These are phyloP conservation scores for Lichtheimia ornata DNA, from an alignment of 371 early-diverging fungal genomes.

Conservation along the genomic window DNA sequence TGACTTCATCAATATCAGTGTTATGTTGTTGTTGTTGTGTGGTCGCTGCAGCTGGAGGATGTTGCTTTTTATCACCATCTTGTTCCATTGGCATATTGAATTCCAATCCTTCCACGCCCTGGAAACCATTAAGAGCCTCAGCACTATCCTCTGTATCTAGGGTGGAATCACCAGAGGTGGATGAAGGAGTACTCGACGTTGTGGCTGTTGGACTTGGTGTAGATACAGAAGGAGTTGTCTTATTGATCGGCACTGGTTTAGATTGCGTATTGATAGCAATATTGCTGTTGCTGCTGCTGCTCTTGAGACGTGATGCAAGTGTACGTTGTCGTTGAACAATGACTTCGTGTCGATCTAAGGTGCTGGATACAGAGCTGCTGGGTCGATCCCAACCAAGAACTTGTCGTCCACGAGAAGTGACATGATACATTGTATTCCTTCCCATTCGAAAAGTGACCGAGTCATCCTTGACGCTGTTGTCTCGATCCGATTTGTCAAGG, in stretches of 20 bases:
- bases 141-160: neutral
- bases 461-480: constrained; percentile 24
- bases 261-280: too few species aligned
- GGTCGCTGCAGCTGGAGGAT: neutral
- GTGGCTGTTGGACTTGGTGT: constrained; percentile 10
- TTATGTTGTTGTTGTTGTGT: neutral
- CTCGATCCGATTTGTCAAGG: constrained; percentile 43
- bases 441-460: constrained; percentile 41
- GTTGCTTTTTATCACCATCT: neutral
- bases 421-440: constrained; percentile 55
- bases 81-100: neutral
- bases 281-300: neutral
- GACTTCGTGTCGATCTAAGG: constrained; percentile 7
- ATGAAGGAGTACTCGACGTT: constrained; percentile 19
- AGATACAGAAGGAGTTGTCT: neutral
- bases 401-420: constrained; percentile 57
- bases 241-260: constrained; percentile 7
- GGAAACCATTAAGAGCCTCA: neutral
- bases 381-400: constrained; percentile 53
- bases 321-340: constrained; percentile 12
- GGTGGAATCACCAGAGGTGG: constrained; percentile 5
- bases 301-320: constrained; percentile 12
- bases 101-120: neutral
- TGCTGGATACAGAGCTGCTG: neutral
- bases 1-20: constrained; percentile 15